Evolutionary conservation across 2,329 filamentous ascomycete genomes (phyloP), one percentile per base, ranked within the genome.

Genomic region (Venturia asperata): DNA sequence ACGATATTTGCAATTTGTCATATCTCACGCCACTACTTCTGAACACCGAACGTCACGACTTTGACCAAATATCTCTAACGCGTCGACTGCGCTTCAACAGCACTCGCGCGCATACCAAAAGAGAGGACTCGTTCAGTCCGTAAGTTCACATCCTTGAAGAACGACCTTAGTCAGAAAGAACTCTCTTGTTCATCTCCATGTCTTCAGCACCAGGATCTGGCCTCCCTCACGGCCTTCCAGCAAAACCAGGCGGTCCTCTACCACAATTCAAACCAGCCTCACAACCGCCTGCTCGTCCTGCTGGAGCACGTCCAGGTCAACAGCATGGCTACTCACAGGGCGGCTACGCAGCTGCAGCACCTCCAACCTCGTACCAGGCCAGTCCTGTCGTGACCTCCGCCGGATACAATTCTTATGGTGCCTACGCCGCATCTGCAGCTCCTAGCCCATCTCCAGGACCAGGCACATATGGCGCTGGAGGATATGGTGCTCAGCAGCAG

Each of bases 361-460:
- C 64, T 34, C 65, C 37, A 47, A 37, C 21, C 15, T 47, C 67
- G 24, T 70, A 72, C 67, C 74, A 75, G 66, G 69, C 47, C 24
- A 39, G 71, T 61, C 71, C 77, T 21, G 68, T 72, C 47, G 63
- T 64, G 19, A 56, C 63, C 17, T 47, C 63, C 27, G 41, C 34
- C 17, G 27, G 19, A n/a, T 58, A 41, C 47, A 39, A 24, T 17
- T 17, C 19, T 24, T 56, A 43, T 24, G 63, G 52, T 34, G 19
- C 47, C 62, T 55, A 41, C 47, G 24, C 62, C n/a, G 34, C 62
- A 21, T 34, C 42, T 30, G 49, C 63, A 30, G 39, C 60, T 61
- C 60, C 60, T 21, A 45, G 39, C 15, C 62, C 62, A 17, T 52
- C 62, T 47, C 34, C 62, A 49, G 62, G 61, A 39, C 5, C 19